Evolutionary conservation across 2,329 filamentous ascomycete genomes (phyloP).

Genomic region (Diplodia scrobiculata): DNA sequence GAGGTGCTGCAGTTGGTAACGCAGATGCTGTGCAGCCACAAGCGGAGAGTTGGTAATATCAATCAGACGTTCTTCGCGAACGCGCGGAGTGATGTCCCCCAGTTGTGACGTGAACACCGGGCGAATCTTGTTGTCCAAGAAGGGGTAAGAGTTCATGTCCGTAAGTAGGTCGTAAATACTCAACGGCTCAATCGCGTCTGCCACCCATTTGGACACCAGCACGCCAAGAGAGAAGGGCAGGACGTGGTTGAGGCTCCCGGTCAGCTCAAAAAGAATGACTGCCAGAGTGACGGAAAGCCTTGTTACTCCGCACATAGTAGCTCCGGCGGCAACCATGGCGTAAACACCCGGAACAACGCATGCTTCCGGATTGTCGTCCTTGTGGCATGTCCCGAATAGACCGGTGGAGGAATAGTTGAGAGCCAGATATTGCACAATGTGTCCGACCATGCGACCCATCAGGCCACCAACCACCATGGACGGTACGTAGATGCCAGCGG

Average conservation of each 20-base stretch:
- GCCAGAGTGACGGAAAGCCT: conserved; percentile 89
- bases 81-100: conserved; percentile 78
- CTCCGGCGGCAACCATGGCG: conserved; percentile 88
- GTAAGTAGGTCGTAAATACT: conserved; percentile 96
- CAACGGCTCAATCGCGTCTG: conserved; percentile 88
- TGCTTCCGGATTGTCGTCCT: conserved; percentile 67
- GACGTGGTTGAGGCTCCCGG: conserved; percentile 91
- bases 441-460: conserved; percentile 84
- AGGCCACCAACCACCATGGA: conserved; percentile 98
- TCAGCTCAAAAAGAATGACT: conserved; percentile 94
- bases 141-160: conserved; percentile 96
- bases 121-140: conserved; percentile 94
- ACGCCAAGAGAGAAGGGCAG: conserved; percentile 91
- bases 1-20: conserved; percentile 76
- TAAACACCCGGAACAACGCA: conserved; percentile 98
- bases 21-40: conserved; percentile 73
- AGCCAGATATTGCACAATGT: conserved; percentile 79
- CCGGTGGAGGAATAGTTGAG: conserved; percentile 70
- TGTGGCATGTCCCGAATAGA: conserved; percentile 74
- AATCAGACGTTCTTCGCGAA: conserved; percentile 76
- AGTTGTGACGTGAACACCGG: conserved; percentile 87
- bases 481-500: conserved; percentile 94
- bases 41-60: conserved; percentile 83
- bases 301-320: conserved; percentile 97
- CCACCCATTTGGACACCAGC: conserved; percentile 96